Evolutionary conservation across 495 filamentous ascomycete species (phyloP).

Genomic region (Aspergillus leporis): DNA sequence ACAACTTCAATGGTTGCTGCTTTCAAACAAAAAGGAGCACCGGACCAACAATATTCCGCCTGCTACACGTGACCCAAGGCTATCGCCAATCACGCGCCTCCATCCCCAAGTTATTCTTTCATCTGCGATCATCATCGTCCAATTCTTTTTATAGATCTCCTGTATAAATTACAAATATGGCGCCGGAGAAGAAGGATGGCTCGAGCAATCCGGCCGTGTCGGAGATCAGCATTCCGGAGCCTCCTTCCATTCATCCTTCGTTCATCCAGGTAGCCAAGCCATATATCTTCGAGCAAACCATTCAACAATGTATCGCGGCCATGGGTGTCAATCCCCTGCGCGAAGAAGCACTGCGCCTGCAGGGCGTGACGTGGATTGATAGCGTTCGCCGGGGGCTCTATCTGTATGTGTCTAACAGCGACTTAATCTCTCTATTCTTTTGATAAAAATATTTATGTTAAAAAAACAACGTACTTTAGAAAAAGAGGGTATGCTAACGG

Average conservation of each 20-base stretch:
- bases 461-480: background rate
- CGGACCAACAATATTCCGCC: conserved; percentile 6
- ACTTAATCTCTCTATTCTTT: background rate
- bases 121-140: conserved; percentile 2
- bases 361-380: conserved; percentile 81
- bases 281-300: conserved; percentile 64
- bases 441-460: background rate
- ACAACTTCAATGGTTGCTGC: too few species aligned
- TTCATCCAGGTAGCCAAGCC: conserved; percentile 70
- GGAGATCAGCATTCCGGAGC: conserved; percentile 25
- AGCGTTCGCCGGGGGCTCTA: conserved; percentile 69
- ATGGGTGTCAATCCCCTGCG: conserved; percentile 56
- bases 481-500: conserved; percentile 4
- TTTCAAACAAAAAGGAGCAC: too few species aligned
- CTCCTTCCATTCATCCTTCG: conserved; percentile 63
- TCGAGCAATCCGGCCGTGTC: conserved; percentile 11
- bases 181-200: conserved; percentile 24
- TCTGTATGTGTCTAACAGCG: conserved; percentile 50
- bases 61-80: background rate
- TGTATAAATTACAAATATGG: conserved; percentile 20
- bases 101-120: conserved; percentile 5
- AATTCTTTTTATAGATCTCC: background rate
- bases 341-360: conserved; percentile 70
- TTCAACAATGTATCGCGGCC: conserved; percentile 56
- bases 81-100: conserved; percentile 10